phyloP scores from a whole-genome alignment of 2,329 filamentous ascomycete genomes.

The Fusarium equiseti region DNA sequence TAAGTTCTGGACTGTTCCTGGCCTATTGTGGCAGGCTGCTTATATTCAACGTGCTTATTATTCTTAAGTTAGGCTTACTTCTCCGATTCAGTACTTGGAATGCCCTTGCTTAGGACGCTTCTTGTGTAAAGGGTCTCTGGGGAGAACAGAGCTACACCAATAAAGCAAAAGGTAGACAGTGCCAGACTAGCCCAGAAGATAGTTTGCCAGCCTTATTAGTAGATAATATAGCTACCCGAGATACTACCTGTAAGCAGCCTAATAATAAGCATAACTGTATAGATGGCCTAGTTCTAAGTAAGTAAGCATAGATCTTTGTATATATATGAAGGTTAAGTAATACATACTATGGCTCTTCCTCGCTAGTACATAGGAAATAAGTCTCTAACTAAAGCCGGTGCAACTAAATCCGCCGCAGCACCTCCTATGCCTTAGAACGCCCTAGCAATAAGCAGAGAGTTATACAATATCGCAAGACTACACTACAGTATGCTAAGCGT shows the following conservation, averaged over 20 bases:
- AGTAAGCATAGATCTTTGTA: accelerated
- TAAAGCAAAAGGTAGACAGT: conserved; percentile 44
- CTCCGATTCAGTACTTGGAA: not conserved
- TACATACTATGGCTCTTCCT: conserved; percentile 49
- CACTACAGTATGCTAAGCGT: conserved; percentile 46
- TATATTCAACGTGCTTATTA: conserved; percentile 23
- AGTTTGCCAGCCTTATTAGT: conserved; percentile 49
- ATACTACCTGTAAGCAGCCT: conserved; percentile 53
- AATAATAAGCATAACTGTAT: conserved; percentile 49
- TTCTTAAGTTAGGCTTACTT: conserved; percentile 5
- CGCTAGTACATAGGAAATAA: conserved; percentile 54
- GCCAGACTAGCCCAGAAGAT: conserved; percentile 51
- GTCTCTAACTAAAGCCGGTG: conserved; percentile 51
- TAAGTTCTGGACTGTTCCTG: not conserved
- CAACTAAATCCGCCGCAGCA: conserved; percentile 52
- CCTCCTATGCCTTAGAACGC: conserved; percentile 52
- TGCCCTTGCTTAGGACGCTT: not conserved
- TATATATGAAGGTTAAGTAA: accelerated
- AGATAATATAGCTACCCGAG: conserved; percentile 53
- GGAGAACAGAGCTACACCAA: conserved; percentile 49
- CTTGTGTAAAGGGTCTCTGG: conserved; percentile 53
- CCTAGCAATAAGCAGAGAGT: conserved; percentile 47
- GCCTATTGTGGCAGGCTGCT: not conserved
- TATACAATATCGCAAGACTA: conserved; percentile 40
- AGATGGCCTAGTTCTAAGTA: conserved; percentile 49